These are phyloP conservation scores for Picochlorum sp. DNA, from an alignment of 139 green algal species.

Conservation along the genomic window DNA sequence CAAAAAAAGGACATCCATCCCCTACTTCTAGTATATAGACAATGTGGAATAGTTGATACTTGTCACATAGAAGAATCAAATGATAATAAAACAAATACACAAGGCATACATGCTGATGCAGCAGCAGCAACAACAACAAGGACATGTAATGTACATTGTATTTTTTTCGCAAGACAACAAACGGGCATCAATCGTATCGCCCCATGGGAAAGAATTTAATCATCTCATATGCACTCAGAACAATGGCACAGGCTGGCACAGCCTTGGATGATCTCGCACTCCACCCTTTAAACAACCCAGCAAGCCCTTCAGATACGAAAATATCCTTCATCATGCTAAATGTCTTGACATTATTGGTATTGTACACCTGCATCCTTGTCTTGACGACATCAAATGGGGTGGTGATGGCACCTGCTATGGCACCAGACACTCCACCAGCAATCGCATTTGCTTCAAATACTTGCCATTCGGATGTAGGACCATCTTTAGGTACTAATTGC, in stretches of 20 bases:
- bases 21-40: too few species aligned
- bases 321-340: slow-evolving; percentile 33
- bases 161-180: too few species aligned
- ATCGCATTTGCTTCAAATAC: slow-evolving; percentile 53
- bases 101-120: too few species aligned
- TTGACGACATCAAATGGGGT: slow-evolving; percentile 97
- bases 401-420: slow-evolving; percentile 67
- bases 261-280: slow-evolving; percentile 55
- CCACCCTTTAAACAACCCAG: slow-evolving; percentile 68
- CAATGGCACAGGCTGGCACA: slow-evolving; percentile 81
- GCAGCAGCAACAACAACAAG: too few species aligned
- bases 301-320: slow-evolving; percentile 38
- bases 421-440: slow-evolving; percentile 58
- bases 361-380: slow-evolving; percentile 66
- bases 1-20: too few species aligned
- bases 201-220: slow-evolving; percentile 46
- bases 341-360: slow-evolving; percentile 16
- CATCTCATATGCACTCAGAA: slow-evolving; percentile 79
- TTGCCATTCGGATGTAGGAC: slow-evolving; percentile 16
- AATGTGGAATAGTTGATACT: too few species aligned
- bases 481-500: slow-evolving; percentile 21
- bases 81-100: too few species aligned
- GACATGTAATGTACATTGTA: too few species aligned
- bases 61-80: too few species aligned
- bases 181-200: background rate